Evolutionary conservation across 441 rosid species (phyloP).

Genomic region (Pelargonium myrrhifolium): DNA sequence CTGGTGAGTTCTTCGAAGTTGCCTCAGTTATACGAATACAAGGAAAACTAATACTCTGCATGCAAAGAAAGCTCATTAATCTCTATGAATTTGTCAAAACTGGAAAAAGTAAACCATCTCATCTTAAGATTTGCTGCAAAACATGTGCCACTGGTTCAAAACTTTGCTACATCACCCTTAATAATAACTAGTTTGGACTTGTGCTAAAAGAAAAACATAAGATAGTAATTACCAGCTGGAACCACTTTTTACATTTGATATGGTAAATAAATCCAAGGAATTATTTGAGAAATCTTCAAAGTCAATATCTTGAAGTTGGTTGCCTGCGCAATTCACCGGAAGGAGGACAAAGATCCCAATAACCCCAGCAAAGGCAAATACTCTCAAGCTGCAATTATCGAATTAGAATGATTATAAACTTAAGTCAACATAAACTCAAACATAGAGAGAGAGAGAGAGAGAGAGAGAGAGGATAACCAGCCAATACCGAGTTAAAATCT

Average conservation of each 20-base stretch:
- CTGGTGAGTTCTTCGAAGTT: slow-evolving; percentile 11
- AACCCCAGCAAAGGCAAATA: slow-evolving; percentile 76
- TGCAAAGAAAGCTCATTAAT: not conserved
- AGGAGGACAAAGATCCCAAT: slow-evolving; percentile 78
- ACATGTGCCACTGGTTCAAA: no score
- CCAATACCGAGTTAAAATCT: no score
- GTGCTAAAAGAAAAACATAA: slow-evolving; percentile 2
- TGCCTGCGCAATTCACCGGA: slow-evolving; percentile 76
- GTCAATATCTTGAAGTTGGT: slow-evolving; percentile 52
- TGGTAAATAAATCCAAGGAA: slow-evolving; percentile 81
- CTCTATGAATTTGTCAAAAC: not conserved
- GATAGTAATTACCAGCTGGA: slow-evolving; percentile 48
- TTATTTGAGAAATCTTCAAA: slow-evolving; percentile 54
- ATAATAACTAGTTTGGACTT: not conserved
- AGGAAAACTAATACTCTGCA: not conserved
- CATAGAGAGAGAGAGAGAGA: no score
- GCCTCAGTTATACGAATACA: slow-evolving; percentile 2
- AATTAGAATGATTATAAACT: slow-evolving; percentile 17
- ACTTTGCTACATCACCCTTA: no score
- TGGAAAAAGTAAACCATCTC: not conserved
- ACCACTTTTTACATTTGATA: slow-evolving; percentile 65
- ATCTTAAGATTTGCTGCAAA: no score
- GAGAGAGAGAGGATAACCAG: no score
- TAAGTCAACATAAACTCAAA: not conserved
- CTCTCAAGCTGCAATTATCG: slow-evolving; percentile 63